Base-by-base conservation (phyloP, 257 asterid species). In the Leptodermis oblonga region DNA sequence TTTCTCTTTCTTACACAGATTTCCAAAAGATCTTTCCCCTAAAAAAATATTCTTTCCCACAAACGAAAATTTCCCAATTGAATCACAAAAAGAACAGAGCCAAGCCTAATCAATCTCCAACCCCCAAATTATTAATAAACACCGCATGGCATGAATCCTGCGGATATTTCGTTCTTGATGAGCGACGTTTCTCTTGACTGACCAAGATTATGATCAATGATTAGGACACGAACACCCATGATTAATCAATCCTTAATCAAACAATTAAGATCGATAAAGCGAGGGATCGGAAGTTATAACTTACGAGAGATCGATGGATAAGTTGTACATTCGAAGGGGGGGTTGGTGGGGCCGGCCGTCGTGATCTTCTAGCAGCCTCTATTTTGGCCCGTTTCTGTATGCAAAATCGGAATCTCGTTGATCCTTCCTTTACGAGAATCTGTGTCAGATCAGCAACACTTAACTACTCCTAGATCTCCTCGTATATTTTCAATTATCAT, bases 321-420 rank as follows among this genome's bases (percentile, higher is more conserved):
- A 49, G 55, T 49, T 25, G n/a, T 77, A 74, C 71, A 28, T 74
- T 72, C 67, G 72, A 73, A 39, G 4, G 3, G 18, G 55, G 0
- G 7, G 64, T 22, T 26, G 13, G 79, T 78, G 81, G 83, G 86
- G 28, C 74, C 79, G 86, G 28, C 74, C 79, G 25, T 4, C 49
- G 79, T 74, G n/a, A 81, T 83, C 80, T 83, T 79, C 64, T 61
- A 55, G 79, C 72, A 71, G 80, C 76, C 73, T 71, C 67, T 46
- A 36, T 34, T 71, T 79, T 79, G 78, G 76, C 74, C 66, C 56
- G 15, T 62, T 74, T 78, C 49, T 46, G 72, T 53, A 45, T 52
- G 67, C 53, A 73, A 84, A 33, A 81, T 87, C 84, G 71, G 83
- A 82, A 86, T 84, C 86, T 72, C 53, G 64, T 73, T 73, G 83